Evolutionary conservation across 352 stramenopile species (phyloP).

Genomic region (Globisporangium yorkense): DNA sequence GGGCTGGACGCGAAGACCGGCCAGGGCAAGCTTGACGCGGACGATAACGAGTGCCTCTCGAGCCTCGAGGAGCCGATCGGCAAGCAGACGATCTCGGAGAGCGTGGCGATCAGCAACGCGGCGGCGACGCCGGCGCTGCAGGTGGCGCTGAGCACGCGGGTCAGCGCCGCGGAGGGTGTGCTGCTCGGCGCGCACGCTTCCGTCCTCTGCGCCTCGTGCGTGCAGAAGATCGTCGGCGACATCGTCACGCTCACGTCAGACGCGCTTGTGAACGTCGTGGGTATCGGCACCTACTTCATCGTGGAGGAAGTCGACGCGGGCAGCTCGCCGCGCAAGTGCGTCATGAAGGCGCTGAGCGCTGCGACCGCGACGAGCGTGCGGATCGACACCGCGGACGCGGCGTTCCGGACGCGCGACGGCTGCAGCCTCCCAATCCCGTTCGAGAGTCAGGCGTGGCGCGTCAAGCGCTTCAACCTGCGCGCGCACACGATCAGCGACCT

Average conservation of each 20-base stretch:
- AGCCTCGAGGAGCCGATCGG: conserved; percentile 32
- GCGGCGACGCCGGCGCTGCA: conserved; percentile 26
- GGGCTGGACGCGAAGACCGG: conserved; percentile 38
- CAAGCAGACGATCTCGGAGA: conserved; percentile 35
- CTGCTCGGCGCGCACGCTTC: conserved; percentile 25
- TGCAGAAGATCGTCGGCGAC: conserved; percentile 39
- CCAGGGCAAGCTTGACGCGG: conserved; percentile 46
- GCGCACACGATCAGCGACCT: conserved; percentile 50
- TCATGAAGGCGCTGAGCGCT: conserved; percentile 29
- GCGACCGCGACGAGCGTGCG: conserved; percentile 16
- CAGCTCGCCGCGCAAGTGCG: conserved; percentile 23
- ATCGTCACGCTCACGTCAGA: conserved; percentile 35
- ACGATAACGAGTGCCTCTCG: conserved; percentile 50
- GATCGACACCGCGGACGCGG: conserved; percentile 20
- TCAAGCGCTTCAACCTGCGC: conserved; percentile 63
- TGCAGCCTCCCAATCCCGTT: conserved; percentile 47
- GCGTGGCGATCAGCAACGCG: conserved; percentile 24
- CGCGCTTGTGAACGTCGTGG: conserved; percentile 17
- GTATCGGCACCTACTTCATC: conserved; percentile 44
- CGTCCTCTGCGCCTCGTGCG: conserved; percentile 48
- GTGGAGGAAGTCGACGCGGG: conserved; percentile 31
- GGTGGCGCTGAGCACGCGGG: conserved; percentile 30
- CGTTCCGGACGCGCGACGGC: conserved; percentile 14
- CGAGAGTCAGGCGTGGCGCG: conserved; percentile 41
- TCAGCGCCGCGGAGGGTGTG: conserved; percentile 19